These are phyloP conservation scores for Myotisia sp. DNA, from an alignment of 2,329 filamentous ascomycete genomes.

Conservation along the genomic window DNA sequence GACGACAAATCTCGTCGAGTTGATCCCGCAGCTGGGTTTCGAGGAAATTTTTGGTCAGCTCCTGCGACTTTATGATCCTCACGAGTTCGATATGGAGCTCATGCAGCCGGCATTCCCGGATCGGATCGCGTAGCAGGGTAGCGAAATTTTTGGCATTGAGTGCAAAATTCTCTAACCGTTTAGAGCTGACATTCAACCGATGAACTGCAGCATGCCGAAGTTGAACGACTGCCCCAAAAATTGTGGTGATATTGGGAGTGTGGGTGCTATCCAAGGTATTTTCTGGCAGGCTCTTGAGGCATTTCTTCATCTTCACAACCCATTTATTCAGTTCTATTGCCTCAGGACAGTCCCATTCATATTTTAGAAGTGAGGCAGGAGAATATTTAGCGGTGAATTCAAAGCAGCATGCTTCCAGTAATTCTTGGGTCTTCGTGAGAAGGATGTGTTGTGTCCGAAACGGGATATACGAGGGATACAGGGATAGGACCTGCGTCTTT, in stretches of 20 bases:
- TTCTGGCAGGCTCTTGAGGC: no score
- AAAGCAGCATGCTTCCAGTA: slow-evolving; percentile 30
- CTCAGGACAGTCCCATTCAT: slow-evolving; percentile 21
- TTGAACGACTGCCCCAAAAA: no score
- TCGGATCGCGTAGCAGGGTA: slow-evolving; percentile 17
- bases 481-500: no score
- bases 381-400: slow-evolving; percentile 24
- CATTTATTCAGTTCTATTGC: slow-evolving; percentile 27
- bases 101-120: slow-evolving; percentile 3
- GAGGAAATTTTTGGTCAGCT: slow-evolving; percentile 6
- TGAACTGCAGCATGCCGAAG: slow-evolving; percentile 24
- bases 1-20: slow-evolving; percentile 3
- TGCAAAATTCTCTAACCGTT: slow-evolving; percentile 17
- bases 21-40: slow-evolving; percentile 3
- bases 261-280: no score
- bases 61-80: slow-evolving; percentile 13
- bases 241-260: no score
- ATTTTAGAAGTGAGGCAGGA: slow-evolving; percentile 17
- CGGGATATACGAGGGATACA: slow-evolving; percentile 22
- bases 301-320: slow-evolving; percentile 16
- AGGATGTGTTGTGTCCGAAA: slow-evolving; percentile 26
- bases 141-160: slow-evolving; percentile 19
- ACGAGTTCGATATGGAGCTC: slow-evolving; percentile 17
- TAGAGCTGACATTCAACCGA: slow-evolving; percentile 17
- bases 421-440: slow-evolving; percentile 22